Percentiles rank a stretch among this genome's conserved stretches.
Evolutionary conservation across 495 filamentous ascomycete species (phyloP).

Genomic region (Halenospora varia): DNA sequence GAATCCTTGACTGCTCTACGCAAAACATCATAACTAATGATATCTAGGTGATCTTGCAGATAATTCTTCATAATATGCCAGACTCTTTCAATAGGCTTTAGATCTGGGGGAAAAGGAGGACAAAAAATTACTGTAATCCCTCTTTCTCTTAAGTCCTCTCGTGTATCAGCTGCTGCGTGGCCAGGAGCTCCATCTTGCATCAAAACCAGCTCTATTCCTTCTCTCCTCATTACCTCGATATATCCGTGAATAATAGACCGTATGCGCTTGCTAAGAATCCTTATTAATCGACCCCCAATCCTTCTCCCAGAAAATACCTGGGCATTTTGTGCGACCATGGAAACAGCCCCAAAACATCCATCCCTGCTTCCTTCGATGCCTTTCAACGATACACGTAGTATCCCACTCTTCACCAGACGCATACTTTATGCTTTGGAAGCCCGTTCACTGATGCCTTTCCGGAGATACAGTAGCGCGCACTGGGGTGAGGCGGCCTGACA

Average conservation of each 20-base stretch:
- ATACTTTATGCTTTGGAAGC: too few relatives aligned
- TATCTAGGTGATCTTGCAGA: slow-evolving; percentile 15
- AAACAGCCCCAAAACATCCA: slow-evolving; percentile 30
- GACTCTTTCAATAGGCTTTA: slow-evolving; percentile 12
- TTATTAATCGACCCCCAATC: slow-evolving; percentile 27
- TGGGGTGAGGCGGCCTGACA: too few relatives aligned
- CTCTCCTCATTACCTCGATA: neutral
- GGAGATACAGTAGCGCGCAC: too few relatives aligned
- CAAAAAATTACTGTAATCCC: slow-evolving; percentile 21
- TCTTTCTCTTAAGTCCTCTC: neutral
- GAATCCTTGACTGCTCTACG: slow-evolving; percentile 20
- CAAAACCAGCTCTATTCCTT: slow-evolving; percentile 6
- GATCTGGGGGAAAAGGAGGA: slow-evolving; percentile 25
- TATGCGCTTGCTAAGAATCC: slow-evolving; percentile 18
- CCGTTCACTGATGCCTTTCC: too few relatives aligned
- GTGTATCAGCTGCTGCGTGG: slow-evolving; percentile 10
- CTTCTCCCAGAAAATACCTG: slow-evolving; percentile 32
- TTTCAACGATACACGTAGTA: slow-evolving; percentile 19
- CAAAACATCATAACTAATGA: slow-evolving; percentile 15
- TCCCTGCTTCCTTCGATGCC: slow-evolving; percentile 10
- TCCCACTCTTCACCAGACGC: slow-evolving; percentile 22
- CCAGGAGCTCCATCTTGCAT: slow-evolving; percentile 25
- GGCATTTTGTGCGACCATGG: slow-evolving; percentile 11
- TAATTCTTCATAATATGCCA: slow-evolving; percentile 7
- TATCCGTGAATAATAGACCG: slow-evolving; percentile 24